phyloP scores from a whole-genome alignment of 208 protist species.

The Leishmania major region DNA sequence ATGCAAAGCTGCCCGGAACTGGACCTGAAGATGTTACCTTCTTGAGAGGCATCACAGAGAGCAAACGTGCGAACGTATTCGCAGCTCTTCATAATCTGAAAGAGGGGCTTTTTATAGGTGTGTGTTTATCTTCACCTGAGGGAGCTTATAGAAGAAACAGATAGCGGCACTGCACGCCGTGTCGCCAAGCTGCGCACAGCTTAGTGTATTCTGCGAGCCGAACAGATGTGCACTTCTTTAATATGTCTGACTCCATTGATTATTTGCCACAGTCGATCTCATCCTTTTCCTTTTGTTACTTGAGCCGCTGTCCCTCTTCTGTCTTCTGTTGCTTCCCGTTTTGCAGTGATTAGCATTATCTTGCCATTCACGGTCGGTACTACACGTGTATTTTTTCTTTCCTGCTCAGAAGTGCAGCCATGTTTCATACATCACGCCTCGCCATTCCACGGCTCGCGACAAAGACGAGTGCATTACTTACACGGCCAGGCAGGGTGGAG shows the following conservation, averaged over 20 bases:
- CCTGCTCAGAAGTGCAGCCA: constrained; percentile 1
- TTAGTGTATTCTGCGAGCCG: neutral
- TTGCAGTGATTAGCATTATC: neutral
- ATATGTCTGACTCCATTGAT: neutral
- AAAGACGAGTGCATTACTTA: constrained; percentile 12
- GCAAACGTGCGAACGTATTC: too few species aligned
- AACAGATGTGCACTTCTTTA: neutral
- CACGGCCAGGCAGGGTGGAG: neutral
- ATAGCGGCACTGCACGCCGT: neutral
- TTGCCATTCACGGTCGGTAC: neutral
- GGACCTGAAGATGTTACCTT: neutral
- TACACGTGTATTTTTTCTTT: neutral
- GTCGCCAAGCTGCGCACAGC: neutral
- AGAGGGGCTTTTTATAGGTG: neutral
- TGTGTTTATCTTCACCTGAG: neutral
- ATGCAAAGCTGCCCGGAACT: neutral
- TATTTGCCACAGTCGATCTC: neutral
- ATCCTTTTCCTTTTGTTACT: neutral
- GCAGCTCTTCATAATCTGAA: neutral
- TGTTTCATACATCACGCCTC: constrained; percentile 5
- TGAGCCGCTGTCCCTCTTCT: neutral
- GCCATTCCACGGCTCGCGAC: constrained; percentile 8
- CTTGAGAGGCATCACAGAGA: neutral
- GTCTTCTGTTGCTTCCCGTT: constrained; percentile 1
- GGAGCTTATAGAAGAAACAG: neutral